These are phyloP conservation scores for Cyclanthera cordifolia DNA, from an alignment of 306 rosid species.

Conservation along the genomic window DNA sequence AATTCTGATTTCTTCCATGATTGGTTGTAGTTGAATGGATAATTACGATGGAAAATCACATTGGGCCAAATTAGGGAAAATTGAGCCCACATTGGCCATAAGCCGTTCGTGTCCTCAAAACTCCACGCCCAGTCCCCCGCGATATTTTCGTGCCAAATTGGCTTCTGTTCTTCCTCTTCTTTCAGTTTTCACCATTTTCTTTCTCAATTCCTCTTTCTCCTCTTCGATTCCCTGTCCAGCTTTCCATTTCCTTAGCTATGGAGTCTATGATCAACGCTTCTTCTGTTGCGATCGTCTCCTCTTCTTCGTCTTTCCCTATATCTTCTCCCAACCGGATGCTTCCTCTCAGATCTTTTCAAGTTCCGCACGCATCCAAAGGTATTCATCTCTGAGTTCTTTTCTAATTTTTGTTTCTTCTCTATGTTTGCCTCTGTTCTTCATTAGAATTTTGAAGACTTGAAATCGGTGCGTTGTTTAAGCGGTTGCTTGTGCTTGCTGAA, in stretches of 20 bases:
- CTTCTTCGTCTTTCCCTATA: conserved; percentile 9
- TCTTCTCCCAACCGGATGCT: not conserved
- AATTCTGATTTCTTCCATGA: too few relatives aligned
- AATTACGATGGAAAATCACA: too few relatives aligned
- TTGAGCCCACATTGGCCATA: not conserved
- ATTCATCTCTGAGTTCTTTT: not conserved
- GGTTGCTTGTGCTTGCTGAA: not conserved
- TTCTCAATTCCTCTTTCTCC: not conserved
- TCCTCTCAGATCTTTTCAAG: conserved; percentile 4
- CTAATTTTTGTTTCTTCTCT: not conserved
- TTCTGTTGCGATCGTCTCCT: conserved; percentile 9
- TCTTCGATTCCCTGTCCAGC: not conserved
- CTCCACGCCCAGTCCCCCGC: not conserved
- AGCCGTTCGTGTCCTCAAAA: not conserved
- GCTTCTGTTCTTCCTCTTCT: not conserved
- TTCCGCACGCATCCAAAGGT: conserved; percentile 10
- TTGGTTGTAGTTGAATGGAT: too few relatives aligned
- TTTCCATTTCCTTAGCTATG: not conserved
- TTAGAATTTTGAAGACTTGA: not conserved
- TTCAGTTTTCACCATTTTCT: not conserved
- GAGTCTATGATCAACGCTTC: conserved; percentile 10
- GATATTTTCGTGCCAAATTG: not conserved
- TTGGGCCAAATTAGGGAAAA: not conserved
- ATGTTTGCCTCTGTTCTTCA: not conserved
- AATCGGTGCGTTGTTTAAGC: not conserved